These are phyloP conservation scores for Plasmodium chabaudi DNA, from an alignment of 169 alveolate genomes.

Conservation along the genomic window DNA sequence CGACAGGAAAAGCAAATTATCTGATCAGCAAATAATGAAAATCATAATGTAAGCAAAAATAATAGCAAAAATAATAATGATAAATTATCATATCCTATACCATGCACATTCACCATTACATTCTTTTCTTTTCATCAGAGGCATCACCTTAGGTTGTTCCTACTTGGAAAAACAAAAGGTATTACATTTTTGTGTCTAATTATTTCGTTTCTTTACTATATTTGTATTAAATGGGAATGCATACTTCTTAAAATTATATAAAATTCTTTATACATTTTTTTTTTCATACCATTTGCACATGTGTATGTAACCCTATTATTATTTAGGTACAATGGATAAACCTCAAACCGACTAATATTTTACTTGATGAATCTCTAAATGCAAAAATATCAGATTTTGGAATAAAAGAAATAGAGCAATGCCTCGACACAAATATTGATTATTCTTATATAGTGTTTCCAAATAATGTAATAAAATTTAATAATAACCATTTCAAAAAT, in stretches of 20 bases:
- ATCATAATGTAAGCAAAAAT: constrained; percentile 43
- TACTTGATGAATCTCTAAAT: constrained; percentile 69
- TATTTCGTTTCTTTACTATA: background rate
- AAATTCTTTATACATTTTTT: background rate
- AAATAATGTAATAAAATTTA: constrained; percentile 24
- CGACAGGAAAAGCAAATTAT: constrained; percentile 4
- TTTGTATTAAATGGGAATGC: background rate
- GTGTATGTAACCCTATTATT: background rate
- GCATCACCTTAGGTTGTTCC: constrained; percentile 71
- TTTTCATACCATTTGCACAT: background rate
- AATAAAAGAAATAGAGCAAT: constrained; percentile 58
- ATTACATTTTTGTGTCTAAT: background rate
- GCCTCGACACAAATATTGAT: constrained; percentile 63
- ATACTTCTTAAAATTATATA: background rate
- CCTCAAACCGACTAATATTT: constrained; percentile 73
- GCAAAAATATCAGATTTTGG: constrained; percentile 76
- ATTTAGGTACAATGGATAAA: constrained; percentile 23
- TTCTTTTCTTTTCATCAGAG: constrained; percentile 11
- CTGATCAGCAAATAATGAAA: constrained; percentile 49
- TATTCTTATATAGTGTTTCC: constrained; percentile 33
- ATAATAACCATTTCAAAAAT: constrained; percentile 4
- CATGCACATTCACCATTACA: too few relatives aligned
- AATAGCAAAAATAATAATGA: too few relatives aligned
- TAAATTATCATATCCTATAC: too few relatives aligned
- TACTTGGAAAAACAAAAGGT: constrained; percentile 68